Conservation (phyloP, 225 moss, liverwort and hornwort species). For the Straminergon stramineum region DNA sequence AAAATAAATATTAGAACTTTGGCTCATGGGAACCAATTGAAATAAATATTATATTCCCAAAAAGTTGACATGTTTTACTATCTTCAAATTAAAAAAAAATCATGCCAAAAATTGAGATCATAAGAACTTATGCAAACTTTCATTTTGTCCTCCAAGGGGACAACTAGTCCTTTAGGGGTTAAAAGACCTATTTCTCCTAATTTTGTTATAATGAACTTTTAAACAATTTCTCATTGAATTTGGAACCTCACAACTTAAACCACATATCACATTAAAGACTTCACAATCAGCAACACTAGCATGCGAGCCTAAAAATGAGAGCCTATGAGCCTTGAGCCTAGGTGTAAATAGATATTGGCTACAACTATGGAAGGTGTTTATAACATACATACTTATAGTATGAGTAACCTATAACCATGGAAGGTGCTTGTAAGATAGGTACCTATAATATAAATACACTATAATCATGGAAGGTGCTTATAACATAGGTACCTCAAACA, state of each 20-base stretch:
- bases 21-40: rapidly evolving
- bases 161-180: no score
- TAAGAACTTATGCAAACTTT: neutral
- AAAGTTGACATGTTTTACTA: neutral
- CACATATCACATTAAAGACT: neutral
- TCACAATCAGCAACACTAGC: no score
- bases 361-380: no score
- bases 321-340: no score
- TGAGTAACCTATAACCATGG: no score
- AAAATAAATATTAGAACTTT: neutral
- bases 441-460: no score
- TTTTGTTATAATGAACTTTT: neutral
- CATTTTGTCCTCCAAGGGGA: neutral
- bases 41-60: rapidly evolving
- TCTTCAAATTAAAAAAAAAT: neutral
- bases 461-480: no score
- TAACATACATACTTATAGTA: no score
- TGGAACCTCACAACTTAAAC: neutral
- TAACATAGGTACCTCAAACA: no score
- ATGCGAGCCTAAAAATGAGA: no score
- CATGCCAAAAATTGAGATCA: neutral
- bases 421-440: no score
- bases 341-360: no score
- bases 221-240: neutral
- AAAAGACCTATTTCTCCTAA: neutral